Conservation (phyloP, 2,329 filamentous ascomycete species). For the Pleurostoma richardsiae region DNA sequence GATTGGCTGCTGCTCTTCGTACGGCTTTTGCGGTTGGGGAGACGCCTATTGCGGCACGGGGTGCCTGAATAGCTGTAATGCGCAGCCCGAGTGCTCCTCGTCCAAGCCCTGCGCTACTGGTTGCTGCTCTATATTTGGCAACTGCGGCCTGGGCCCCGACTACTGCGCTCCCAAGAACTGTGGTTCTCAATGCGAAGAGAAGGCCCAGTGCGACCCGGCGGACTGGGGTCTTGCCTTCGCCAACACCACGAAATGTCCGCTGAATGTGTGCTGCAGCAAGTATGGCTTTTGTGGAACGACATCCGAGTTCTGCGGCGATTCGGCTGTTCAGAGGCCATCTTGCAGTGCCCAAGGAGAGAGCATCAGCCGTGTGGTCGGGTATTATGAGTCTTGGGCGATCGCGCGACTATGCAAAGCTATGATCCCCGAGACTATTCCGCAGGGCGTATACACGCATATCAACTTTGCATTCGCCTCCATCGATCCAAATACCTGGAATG, state of each 20-base stretch:
- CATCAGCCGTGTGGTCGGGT: slow-evolving; percentile 10
- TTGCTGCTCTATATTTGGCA: no score
- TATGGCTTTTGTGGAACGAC: slow-evolving; percentile 25
- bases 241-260: slow-evolving; percentile 20
- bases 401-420: slow-evolving; percentile 9
- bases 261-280: slow-evolving; percentile 29
- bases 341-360: no score
- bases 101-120: no score
- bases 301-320: slow-evolving; percentile 14
- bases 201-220: slow-evolving; percentile 20
- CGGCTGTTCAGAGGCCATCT: no score
- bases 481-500: slow-evolving; percentile 15
- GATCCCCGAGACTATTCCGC: slow-evolving; percentile 17
- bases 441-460: slow-evolving; percentile 22
- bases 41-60: no score
- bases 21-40: no score
- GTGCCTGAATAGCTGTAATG: no score
- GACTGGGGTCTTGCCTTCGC: slow-evolving; percentile 12
- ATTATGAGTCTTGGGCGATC: slow-evolving; percentile 19
- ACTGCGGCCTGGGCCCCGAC: neutral
- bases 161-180: slow-evolving; percentile 7
- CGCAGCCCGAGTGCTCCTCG: no score
- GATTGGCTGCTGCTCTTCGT: no score
- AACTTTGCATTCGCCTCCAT: slow-evolving; percentile 29
- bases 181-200: slow-evolving; percentile 23